Conservation (phyloP, 352 stramenopile species). For the Phytophthora uliginosa region DNA sequence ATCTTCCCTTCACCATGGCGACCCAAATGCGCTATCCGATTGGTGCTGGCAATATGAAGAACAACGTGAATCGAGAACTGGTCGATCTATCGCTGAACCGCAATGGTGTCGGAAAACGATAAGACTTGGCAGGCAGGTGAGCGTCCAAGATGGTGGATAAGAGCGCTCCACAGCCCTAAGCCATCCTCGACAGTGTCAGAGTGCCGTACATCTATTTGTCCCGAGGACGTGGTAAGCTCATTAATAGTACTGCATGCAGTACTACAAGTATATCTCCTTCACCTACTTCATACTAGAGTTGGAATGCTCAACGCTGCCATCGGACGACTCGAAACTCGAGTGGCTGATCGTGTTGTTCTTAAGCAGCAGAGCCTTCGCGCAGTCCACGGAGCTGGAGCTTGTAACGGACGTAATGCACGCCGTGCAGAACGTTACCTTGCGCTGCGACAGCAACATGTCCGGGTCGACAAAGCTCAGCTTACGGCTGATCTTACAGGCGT, state of each 20-base stretch:
- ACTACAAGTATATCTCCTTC: background rate
- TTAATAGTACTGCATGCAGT: background rate
- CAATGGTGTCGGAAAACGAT: background rate
- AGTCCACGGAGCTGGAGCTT: slow-evolving; percentile 34
- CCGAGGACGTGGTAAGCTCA: background rate
- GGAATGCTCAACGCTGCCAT: slow-evolving; percentile 16
- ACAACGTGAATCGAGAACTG: slow-evolving; percentile 22
- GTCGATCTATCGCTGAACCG: background rate
- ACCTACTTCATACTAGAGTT: background rate
- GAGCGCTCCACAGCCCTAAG: background rate
- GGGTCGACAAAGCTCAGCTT: slow-evolving; percentile 39
- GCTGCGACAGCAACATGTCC: slow-evolving; percentile 23
- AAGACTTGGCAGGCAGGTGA: background rate
- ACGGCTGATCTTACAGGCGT: slow-evolving; percentile 24
- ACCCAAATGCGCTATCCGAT: background rate
- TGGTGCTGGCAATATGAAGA: background rate
- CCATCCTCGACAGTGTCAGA: slow-evolving; percentile 1
- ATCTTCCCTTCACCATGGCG: slow-evolving; percentile 38
- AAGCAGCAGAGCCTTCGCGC: slow-evolving; percentile 33
- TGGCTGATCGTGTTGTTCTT: slow-evolving; percentile 22
- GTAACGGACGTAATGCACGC: slow-evolving; percentile 30
- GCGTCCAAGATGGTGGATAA: slow-evolving; percentile 7
- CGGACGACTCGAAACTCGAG: slow-evolving; percentile 19
- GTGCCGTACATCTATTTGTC: background rate
- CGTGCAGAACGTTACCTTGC: slow-evolving; percentile 37